Percentiles rank a stretch among this genome's conserved stretches.
phyloP scores from a whole-genome alignment of 108 stramenopile genomes.

The Cyclotella baltica region DNA sequence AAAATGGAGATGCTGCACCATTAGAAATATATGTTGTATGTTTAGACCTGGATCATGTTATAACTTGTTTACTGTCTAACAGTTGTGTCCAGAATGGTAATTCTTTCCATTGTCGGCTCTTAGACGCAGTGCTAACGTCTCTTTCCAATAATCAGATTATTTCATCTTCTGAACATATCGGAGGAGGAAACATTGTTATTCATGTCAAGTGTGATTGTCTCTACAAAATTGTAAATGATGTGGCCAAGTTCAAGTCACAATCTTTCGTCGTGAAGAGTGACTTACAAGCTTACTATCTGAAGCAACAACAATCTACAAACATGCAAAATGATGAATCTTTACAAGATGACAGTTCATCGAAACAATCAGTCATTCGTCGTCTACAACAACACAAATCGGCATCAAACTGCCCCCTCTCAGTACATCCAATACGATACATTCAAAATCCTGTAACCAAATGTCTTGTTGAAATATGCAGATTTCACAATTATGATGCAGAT shows the following conservation, averaged over 20 bases:
- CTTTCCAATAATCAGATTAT: background rate
- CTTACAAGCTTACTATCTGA: background rate
- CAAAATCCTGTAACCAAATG: background rate
- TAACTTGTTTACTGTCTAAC: background rate
- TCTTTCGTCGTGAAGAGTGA: background rate
- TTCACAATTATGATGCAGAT: constrained; percentile 45
- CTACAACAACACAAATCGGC: constrained; percentile 27
- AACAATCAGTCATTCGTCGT: constrained; percentile 19
- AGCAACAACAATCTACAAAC: background rate
- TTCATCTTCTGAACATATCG: too few species aligned
- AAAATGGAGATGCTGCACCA: background rate
- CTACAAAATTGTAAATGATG: background rate
- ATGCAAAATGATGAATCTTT: background rate
- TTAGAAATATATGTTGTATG: constrained; percentile 4
- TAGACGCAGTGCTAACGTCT: background rate
- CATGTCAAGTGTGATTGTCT: constrained; percentile 16
- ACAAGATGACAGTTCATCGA: background rate
- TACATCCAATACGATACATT: constrained; percentile 36
- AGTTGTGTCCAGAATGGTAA: background rate
- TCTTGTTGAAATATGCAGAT: constrained; percentile 42
- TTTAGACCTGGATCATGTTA: constrained; percentile 12
- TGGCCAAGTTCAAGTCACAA: background rate
- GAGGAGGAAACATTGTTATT: constrained; percentile 5
- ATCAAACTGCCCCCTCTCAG: constrained; percentile 29
- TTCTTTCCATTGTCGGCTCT: background rate